Evolutionary conservation across 2,329 filamentous ascomycete species (phyloP).

Genomic region (Penicillium sp.): DNA sequence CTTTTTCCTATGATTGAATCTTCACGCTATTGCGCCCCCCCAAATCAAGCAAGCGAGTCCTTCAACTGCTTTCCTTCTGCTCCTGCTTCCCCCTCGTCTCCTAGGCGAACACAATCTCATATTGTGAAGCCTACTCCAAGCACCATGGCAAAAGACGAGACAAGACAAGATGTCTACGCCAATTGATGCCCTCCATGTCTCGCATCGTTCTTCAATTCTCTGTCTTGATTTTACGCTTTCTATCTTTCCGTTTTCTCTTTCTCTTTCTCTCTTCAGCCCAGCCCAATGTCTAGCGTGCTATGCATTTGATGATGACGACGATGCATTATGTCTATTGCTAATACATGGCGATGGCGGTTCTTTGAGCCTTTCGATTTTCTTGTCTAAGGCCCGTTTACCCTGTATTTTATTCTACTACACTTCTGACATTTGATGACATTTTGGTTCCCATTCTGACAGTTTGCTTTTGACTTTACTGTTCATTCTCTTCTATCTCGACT

Average conservation of each 20-base stretch:
- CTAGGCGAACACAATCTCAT: conserved; percentile 1
- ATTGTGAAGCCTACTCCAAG: background rate
- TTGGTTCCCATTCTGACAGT: background rate
- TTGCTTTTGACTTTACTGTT: background rate
- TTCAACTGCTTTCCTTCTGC: background rate
- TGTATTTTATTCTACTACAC: background rate
- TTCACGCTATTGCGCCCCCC: background rate
- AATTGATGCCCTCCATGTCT: conserved; percentile 10
- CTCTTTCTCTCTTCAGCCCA: background rate
- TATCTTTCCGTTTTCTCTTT: background rate
- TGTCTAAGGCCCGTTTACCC: background rate
- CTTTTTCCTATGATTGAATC: too few relatives aligned
- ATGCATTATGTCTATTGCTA: conserved; percentile 2
- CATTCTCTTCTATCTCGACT: background rate
- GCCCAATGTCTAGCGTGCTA: conserved; percentile 10
- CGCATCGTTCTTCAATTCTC: conserved; percentile 3
- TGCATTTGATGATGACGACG: conserved; percentile 3
- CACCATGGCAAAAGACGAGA: conserved; percentile 7
- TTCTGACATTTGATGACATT: background rate
- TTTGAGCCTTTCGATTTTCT: background rate
- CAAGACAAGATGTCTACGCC: conserved; percentile 5
- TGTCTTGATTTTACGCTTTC: background rate
- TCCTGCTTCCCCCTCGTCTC: conserved; percentile 1
- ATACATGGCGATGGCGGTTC: conserved; percentile 1
- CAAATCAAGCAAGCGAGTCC: conserved; percentile 1